Evolutionary conservation across 2,329 filamentous ascomycete genomes (phyloP).

Genomic region (Teratosphaeria destructans): DNA sequence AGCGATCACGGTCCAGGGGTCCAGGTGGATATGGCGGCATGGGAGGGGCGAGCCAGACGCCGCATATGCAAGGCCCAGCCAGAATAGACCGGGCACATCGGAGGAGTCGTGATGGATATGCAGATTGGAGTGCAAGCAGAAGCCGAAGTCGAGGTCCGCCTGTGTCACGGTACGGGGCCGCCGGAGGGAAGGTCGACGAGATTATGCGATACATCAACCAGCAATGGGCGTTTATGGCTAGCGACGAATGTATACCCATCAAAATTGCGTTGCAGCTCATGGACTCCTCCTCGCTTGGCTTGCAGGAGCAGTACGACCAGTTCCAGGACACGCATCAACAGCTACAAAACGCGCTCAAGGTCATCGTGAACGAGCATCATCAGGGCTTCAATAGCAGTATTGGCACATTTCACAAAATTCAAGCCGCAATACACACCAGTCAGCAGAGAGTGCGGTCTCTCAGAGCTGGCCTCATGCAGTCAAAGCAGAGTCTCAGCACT

Average conservation of each 20-base stretch:
- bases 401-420: conserved; percentile 97
- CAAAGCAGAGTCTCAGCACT: conserved; percentile 73
- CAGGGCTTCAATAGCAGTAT: conserved; percentile 99
- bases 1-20: conserved; percentile 26
- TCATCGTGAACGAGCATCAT: conserved; percentile 96
- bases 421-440: conserved; percentile 79
- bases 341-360: conserved; percentile 85
- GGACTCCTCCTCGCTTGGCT: conserved; percentile 84
- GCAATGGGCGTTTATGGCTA: conserved; percentile 88
- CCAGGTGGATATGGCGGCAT: conserved; percentile 32
- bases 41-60: conserved; percentile 5
- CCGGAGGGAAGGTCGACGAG: conserved; percentile 35
- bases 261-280: conserved; percentile 91
- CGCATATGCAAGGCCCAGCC: conserved; percentile 18
- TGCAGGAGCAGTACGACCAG: conserved; percentile 75
- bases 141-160: conserved; percentile 12
- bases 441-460: conserved; percentile 75
- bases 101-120: conserved; percentile 29
- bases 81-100: conserved; percentile 35
- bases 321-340: conserved; percentile 78
- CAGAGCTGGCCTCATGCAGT: conserved; percentile 70
- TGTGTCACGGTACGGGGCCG: conserved; percentile 24
- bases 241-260: conserved; percentile 80
- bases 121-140: conserved; percentile 6
- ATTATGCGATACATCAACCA: conserved; percentile 73